A percentile compares a stretch with the other conserved stretches of the same genome.
These are phyloP conservation scores for Podosphaera aphanis DNA, from an alignment of 2,329 filamentous ascomycete species.

Conservation along the genomic window DNA sequence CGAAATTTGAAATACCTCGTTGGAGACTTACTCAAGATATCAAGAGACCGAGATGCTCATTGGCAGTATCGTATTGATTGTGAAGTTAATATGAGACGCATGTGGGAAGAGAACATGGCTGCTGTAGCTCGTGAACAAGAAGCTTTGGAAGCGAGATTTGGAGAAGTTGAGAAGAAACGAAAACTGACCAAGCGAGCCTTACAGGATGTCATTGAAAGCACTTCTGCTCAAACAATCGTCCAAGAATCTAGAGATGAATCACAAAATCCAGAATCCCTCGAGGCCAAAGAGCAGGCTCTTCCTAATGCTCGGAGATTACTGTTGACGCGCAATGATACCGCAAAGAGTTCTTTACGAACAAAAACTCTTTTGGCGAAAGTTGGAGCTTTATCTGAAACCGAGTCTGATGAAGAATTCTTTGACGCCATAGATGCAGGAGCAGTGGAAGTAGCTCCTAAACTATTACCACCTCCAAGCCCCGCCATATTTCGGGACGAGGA, in stretches of 20 bases:
- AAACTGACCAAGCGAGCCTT: conserved; percentile 75
- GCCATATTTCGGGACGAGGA: conserved; percentile 20
- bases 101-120: conserved; percentile 99
- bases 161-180: conserved; percentile 73
- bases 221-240: conserved; percentile 26
- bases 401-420: conserved; percentile 85
- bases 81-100: conserved; percentile 70
- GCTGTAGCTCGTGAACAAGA: conserved; percentile 90
- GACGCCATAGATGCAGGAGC: conserved; percentile 88
- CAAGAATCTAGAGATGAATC: conserved; percentile 12
- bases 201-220: conserved; percentile 51
- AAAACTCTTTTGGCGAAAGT: conserved; percentile 48
- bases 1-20: conserved; percentile 67
- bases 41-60: conserved; percentile 78
- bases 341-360: conserved; percentile 25
- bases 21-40: conserved; percentile 73
- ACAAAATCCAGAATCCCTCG: conserved; percentile 10
- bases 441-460: conserved; percentile 53
- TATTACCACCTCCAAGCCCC: conserved; percentile 25
- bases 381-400: conserved; percentile 46
- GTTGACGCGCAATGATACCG: conserved; percentile 19
- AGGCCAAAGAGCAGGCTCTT: background rate
- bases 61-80: conserved; percentile 91
- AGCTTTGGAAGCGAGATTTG: conserved; percentile 64
- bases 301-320: background rate